Evolutionary conservation across 2,329 filamentous ascomycete genomes (phyloP).

Genomic region (Fusarium brachygibbosum): DNA sequence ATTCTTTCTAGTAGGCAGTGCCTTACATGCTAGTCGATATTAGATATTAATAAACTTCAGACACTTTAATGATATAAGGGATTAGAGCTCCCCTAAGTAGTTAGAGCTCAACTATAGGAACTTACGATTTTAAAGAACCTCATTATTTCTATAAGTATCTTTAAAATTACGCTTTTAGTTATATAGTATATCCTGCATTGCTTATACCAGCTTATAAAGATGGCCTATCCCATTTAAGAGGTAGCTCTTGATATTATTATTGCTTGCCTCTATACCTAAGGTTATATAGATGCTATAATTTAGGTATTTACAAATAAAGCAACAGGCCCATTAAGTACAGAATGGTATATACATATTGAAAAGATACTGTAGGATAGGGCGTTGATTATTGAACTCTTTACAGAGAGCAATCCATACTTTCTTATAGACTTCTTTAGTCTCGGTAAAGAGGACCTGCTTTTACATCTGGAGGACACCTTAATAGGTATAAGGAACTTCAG

Average conservation of each 20-base stretch:
- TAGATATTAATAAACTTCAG: neutral
- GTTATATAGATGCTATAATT: too few relatives aligned
- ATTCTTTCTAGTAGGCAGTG: neutral
- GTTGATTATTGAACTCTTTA: too few relatives aligned
- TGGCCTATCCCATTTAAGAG: too few relatives aligned
- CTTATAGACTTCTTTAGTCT: too few relatives aligned
- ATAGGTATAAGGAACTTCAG: neutral
- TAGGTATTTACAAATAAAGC: too few relatives aligned
- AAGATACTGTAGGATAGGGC: too few relatives aligned
- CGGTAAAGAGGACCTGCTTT: too few relatives aligned
- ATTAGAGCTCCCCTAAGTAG: neutral
- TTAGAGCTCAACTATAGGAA: neutral
- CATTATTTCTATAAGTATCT: neutral
- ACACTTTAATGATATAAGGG: neutral
- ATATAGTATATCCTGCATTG: neutral
- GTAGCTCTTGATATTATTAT: too few relatives aligned
- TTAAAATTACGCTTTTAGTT: too few relatives aligned
- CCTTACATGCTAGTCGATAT: neutral
- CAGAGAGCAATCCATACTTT: too few relatives aligned
- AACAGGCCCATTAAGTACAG: too few relatives aligned
- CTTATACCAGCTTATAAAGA: neutral
- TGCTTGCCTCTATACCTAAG: too few relatives aligned
- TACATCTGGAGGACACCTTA: neutral
- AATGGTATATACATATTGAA: neutral
- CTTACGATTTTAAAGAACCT: neutral